Evolutionary conservation across 179 eudicot genomes (phyloP).

Genomic region (Silene coronaria): DNA sequence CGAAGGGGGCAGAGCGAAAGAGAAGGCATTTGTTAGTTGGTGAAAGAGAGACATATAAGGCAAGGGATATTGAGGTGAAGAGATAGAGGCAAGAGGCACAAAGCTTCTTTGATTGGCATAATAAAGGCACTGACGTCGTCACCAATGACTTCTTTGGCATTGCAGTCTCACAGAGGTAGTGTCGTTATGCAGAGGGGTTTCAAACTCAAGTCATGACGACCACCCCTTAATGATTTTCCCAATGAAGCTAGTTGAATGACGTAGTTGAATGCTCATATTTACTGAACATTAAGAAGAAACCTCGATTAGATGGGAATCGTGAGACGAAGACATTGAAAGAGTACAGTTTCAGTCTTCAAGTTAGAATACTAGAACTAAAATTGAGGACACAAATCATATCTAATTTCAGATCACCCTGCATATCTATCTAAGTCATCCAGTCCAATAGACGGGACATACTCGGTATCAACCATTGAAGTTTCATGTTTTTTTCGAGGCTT

Average conservation of each 20-base stretch:
- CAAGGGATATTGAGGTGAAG: slow-evolving; percentile 46
- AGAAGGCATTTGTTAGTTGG: slow-evolving; percentile 59
- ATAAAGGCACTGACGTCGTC: slow-evolving; percentile 36
- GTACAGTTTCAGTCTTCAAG: too few relatives aligned
- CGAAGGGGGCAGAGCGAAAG: slow-evolving; percentile 54
- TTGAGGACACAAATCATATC: too few relatives aligned
- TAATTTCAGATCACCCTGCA: too few relatives aligned
- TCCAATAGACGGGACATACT: too few relatives aligned
- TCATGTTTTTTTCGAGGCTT: too few relatives aligned
- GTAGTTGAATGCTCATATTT: too few relatives aligned
- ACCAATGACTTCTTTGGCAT: slow-evolving; percentile 25
- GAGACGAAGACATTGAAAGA: too few relatives aligned
- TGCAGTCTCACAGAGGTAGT: background rate
- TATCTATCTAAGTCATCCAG: too few relatives aligned
- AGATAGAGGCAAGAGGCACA: slow-evolving; percentile 72
- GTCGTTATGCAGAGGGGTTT: background rate
- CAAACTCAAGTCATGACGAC: background rate
- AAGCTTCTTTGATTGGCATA: slow-evolving; percentile 64
- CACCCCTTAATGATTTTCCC: background rate
- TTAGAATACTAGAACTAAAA: too few relatives aligned
- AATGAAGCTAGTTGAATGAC: too few relatives aligned
- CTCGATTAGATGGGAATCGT: background rate
- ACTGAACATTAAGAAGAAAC: background rate
- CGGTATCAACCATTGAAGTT: too few relatives aligned
- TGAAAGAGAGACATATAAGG: slow-evolving; percentile 52